phyloP scores from a whole-genome alignment of 1,284 basidiomycete species.

The Trichosporon asahii region DNA sequence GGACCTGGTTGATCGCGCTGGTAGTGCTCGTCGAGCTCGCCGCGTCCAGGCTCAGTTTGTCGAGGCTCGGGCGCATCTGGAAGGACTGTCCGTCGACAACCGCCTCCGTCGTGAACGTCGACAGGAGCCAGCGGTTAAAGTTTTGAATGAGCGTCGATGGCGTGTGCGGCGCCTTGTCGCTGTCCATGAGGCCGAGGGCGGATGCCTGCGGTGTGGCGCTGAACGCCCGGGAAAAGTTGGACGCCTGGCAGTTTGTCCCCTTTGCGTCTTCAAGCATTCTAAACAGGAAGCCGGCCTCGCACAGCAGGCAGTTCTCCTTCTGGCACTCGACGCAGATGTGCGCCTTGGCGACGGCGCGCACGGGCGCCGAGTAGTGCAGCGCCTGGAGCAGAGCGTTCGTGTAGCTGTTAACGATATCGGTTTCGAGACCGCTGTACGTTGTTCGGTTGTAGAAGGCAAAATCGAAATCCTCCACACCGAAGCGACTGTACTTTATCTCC shows the following conservation, averaged over 20 bases:
- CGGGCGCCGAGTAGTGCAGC: slow-evolving; percentile 76
- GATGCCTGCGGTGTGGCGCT: slow-evolving; percentile 71
- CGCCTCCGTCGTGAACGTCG: slow-evolving; percentile 44
- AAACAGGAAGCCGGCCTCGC: slow-evolving; percentile 91
- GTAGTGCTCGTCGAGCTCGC: slow-evolving; percentile 26
- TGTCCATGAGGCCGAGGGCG: slow-evolving; percentile 85
- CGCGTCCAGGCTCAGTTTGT: slow-evolving; percentile 16
- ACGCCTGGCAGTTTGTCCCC: slow-evolving; percentile 92
- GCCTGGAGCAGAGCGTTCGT: slow-evolving; percentile 90
- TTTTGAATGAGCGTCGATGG: slow-evolving; percentile 88
- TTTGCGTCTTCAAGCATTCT: slow-evolving; percentile 93
- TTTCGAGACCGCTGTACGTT: slow-evolving; percentile 85
- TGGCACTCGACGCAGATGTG: slow-evolving; percentile 85
- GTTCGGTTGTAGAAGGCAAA: slow-evolving; percentile 96
- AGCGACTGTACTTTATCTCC: slow-evolving; percentile 97
- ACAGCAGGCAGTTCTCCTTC: slow-evolving; percentile 86
- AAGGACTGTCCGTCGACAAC: slow-evolving; percentile 39
- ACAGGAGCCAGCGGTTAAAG: slow-evolving; percentile 87
- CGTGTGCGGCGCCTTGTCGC: slow-evolving; percentile 65
- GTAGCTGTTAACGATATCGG: slow-evolving; percentile 95
- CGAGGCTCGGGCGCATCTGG: slow-evolving; percentile 23
- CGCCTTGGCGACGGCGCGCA: slow-evolving; percentile 78
- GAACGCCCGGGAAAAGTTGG: slow-evolving; percentile 93
- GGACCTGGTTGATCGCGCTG: slow-evolving; percentile 71
- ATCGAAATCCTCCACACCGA: slow-evolving; percentile 98